Evolutionary conservation across 2,329 filamentous ascomycete species (phyloP), one percentile per base, ranked within the genome.

Genomic region (Leptographium flavum): DNA sequence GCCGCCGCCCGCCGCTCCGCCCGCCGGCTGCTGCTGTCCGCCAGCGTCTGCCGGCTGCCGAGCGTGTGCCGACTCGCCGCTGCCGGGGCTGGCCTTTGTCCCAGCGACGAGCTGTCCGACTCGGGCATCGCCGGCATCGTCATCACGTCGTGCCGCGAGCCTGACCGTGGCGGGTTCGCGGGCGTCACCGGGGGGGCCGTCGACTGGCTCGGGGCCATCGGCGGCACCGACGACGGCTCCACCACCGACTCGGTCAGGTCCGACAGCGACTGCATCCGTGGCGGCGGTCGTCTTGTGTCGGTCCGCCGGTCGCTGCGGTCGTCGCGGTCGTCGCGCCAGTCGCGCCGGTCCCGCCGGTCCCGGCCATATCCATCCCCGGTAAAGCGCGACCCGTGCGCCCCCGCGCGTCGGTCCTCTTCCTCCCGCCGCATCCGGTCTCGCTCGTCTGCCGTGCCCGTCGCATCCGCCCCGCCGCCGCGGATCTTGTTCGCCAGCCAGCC

Each of bases 401-500:
- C 73, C 21, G 76, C 73, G 44, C 76, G 71, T 52, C 66, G 62
- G 33, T 71, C 68, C 42, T 69, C 71, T 48, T 71, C 71, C 44
- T 64, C 63, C 46, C 56, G 66, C 49, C 56, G 66, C 48, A 64
- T 57, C 42, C 64, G 64, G 25, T 68, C 63, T 52, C 74, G 63
- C 58, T 81, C 69, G 13, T 45, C 37, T 19, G 36, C 10, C 23
- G n/a, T 10, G 25, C 25, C 25, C 25, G 6, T 27, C n/a, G n/a
- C n/a, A 10, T 27, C 28, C n/a, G 13, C 3, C 13, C 8, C 7
- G 27, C n/a, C 76, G 63, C 78, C 69, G 52, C 72, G 75, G 58
- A 83, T 70, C 58, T 76, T 74, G 63, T 74, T 80, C 7, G 75
- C 74, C 40, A 87, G 63, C 66, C 81, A 83, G 9, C 81, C 83